Conservation (phyloP, 1,139 yeast genomes). For the Hemisphaericaspora xylanilytica region DNA sequence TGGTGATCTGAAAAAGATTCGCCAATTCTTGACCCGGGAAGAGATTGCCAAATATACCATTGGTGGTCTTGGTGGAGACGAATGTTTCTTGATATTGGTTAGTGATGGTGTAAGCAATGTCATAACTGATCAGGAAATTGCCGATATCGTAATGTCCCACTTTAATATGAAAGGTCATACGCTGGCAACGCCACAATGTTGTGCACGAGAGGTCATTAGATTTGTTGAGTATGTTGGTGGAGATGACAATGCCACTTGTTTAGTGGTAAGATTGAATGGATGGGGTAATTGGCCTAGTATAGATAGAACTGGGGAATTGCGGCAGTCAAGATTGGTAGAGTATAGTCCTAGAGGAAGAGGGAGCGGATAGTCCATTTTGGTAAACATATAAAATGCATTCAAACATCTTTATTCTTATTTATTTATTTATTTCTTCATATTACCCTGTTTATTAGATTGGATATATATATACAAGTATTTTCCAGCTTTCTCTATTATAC, state of each 20-base stretch:
- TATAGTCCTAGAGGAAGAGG: constrained; percentile 36
- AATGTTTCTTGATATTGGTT: constrained; percentile 71
- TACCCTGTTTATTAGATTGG: constrained; percentile 4
- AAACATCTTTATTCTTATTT: not conserved
- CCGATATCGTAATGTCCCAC: constrained; percentile 76
- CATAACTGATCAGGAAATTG: constrained; percentile 86
- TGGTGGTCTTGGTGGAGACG: constrained; percentile 71
- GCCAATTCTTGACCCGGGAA: constrained; percentile 28
- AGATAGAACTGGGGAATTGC: constrained; percentile 77
- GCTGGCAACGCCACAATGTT: constrained; percentile 77
- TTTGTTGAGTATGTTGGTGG: constrained; percentile 88
- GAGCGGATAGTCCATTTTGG: too few relatives aligned
- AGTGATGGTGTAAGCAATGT: constrained; percentile 86
- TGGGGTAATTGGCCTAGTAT: constrained; percentile 91
- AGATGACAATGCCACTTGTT: constrained; percentile 90
- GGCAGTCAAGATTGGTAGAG: constrained; percentile 70
- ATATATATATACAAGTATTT: not conserved
- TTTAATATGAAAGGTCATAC: constrained; percentile 65
- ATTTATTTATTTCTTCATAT: not conserved
- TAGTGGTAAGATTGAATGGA: constrained; percentile 74
- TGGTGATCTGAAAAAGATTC: constrained; percentile 48
- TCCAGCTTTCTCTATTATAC: constrained; percentile 1
- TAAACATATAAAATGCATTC: too few relatives aligned
- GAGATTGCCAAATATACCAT: constrained; percentile 44
- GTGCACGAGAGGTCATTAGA: constrained; percentile 81